Evolutionary conservation across 495 filamentous ascomycete genomes (phyloP).

Genomic region (Thermochaetoides thermophila): DNA sequence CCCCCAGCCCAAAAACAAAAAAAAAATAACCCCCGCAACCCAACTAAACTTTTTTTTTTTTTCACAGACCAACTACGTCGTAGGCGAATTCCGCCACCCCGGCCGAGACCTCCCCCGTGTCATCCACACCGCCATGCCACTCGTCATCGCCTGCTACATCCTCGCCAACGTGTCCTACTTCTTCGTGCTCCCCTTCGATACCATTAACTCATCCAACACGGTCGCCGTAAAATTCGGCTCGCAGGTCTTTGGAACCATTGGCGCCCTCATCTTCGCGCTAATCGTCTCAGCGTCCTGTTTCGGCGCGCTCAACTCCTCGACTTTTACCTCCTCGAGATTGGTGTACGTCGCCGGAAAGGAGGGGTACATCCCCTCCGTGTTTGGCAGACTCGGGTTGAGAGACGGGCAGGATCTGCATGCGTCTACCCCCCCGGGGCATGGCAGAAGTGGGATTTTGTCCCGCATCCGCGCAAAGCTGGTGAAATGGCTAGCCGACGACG

Average conservation of each 20-base stretch:
- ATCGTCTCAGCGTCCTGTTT: slow-evolving; percentile 81
- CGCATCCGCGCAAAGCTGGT: slow-evolving; percentile 44
- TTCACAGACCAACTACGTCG: slow-evolving; percentile 81
- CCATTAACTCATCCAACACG: slow-evolving; percentile 76
- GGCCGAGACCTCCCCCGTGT: slow-evolving; percentile 81
- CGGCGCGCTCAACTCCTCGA: slow-evolving; percentile 85
- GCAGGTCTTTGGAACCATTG: slow-evolving; percentile 74
- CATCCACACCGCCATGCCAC: slow-evolving; percentile 91
- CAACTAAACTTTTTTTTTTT: slow-evolving; percentile 1
- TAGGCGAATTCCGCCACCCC: slow-evolving; percentile 88
- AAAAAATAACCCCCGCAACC: not conserved
- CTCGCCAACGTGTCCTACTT: slow-evolving; percentile 88
- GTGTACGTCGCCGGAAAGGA: slow-evolving; percentile 93
- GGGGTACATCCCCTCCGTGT: slow-evolving; percentile 75
- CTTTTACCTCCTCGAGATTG: slow-evolving; percentile 82
- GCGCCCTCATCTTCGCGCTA: slow-evolving; percentile 73
- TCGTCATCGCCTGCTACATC: slow-evolving; percentile 82
- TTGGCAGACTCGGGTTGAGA: slow-evolving; percentile 70
- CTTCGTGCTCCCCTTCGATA: slow-evolving; percentile 70
- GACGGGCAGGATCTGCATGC: slow-evolving; percentile 22
- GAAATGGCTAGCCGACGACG: slow-evolving; percentile 38
- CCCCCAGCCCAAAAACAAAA: not conserved
- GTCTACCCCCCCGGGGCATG: slow-evolving; percentile 30
- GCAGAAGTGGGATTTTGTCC: too few relatives aligned
- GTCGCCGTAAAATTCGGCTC: slow-evolving; percentile 86